Evolutionary conservation across 2,329 filamentous ascomycete species (phyloP), one percentile per base, ranked within the genome.

Genomic region (Onygenales sp.): DNA sequence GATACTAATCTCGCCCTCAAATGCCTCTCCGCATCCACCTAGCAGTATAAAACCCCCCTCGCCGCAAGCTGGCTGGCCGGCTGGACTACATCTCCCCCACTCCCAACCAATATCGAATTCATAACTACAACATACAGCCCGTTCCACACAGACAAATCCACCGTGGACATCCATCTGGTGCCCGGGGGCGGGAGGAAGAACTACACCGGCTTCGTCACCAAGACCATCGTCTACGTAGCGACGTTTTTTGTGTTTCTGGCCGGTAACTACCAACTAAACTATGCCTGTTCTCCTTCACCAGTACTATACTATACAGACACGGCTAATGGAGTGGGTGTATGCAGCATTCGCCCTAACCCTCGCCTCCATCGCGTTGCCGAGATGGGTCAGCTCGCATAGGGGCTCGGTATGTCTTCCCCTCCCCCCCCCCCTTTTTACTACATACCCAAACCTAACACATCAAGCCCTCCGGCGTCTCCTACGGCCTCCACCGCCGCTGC

Each of bases 401-500:
- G 67, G 69, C 53, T 70, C 70, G 57, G 74, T 76, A 61, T 46
- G 62, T 54, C 17, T 17, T 17, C 17, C 17, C 34, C 14, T 14
- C 14, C 14, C 14, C 14, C 14, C 14, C 14, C 14, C 14, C 14
- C 14, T 14, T 14, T 14, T 14, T 14, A 14, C 14, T 14, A 44
- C 50, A 47, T 31, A 34, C 5, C 14, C 14, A 33, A n/a, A 6
- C n/a, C 17, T 36, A 17, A 36, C 27, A 36, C 17, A n/a, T 33
- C 31, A 36, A 70, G 66, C 65, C 66, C 32, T 52, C 52, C 14
- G 58, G 58, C 14, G 44, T 51, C 32, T 80, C 78, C 46, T 84
- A 86, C 65, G 92, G 92, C 55, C 81, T 98, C 45, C 87, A 95
- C 71, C 80, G 79, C 61, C 84, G 83, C 66, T 98, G 92, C 72